phyloP scores from a whole-genome alignment of 1,284 basidiomycete genomes.

The Ustilago crameri region DNA sequence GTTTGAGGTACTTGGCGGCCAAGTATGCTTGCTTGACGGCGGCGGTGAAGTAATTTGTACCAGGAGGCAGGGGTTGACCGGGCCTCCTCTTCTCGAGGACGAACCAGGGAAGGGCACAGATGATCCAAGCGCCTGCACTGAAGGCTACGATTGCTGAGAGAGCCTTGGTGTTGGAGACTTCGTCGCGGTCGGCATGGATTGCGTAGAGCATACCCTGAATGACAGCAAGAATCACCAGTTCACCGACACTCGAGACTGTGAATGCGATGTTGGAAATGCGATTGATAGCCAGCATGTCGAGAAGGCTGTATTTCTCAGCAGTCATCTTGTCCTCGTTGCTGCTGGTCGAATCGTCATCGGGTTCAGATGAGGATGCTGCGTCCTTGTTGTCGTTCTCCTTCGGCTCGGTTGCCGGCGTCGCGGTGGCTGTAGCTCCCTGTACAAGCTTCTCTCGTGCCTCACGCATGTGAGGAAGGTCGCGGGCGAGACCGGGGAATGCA shows the following conservation, averaged over 20 bases:
- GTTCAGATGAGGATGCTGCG: constrained; percentile 23
- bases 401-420: not conserved
- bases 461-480: constrained; percentile 79
- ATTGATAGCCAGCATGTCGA: constrained; percentile 84
- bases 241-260: constrained; percentile 80
- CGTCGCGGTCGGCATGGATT: constrained; percentile 69
- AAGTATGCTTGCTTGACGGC: constrained; percentile 68
- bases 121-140: constrained; percentile 72
- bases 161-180: constrained; percentile 71
- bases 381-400: constrained; percentile 6
- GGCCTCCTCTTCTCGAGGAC: constrained; percentile 68
- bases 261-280: constrained; percentile 85
- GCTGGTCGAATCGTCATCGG: not conserved
- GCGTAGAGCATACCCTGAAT: constrained; percentile 82
- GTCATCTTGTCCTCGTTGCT: constrained; percentile 41
- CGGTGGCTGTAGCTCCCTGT: constrained; percentile 66
- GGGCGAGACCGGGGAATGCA: constrained; percentile 81
- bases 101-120: constrained; percentile 82
- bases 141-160: constrained; percentile 63
- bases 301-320: constrained; percentile 76
- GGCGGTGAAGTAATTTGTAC: constrained; percentile 75
- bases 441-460: constrained; percentile 74
- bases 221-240: constrained; percentile 77
- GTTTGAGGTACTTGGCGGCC: constrained; percentile 23
- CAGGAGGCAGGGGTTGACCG: constrained; percentile 73